Evolutionary conservation across 1,139 yeast species (phyloP).

Genomic region (Candida sanyaensis): DNA sequence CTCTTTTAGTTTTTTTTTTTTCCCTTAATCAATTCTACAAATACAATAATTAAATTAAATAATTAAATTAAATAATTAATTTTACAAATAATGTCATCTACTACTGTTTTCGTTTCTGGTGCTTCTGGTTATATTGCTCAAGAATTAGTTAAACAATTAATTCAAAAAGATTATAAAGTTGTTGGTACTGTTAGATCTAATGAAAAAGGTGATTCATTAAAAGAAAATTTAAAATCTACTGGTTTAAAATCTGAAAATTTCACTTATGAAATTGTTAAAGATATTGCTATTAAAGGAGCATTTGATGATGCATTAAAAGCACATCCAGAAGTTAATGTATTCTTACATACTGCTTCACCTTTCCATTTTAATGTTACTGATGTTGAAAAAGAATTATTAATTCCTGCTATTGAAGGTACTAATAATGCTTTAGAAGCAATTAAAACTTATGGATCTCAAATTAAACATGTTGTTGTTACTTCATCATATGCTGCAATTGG

Average conservation of each 20-base stretch:
- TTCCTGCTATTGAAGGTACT: slow-evolving; percentile 37
- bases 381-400: slow-evolving; percentile 28
- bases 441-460: slow-evolving; percentile 23
- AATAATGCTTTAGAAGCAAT: slow-evolving; percentile 27
- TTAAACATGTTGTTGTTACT: slow-evolving; percentile 28
- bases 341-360: slow-evolving; percentile 38
- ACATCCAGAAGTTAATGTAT: slow-evolving; percentile 28
- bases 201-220: slow-evolving; percentile 29
- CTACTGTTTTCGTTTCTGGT: slow-evolving; percentile 33
- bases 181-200: slow-evolving; percentile 36
- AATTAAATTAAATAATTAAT: neutral
- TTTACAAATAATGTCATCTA: slow-evolving; percentile 2
- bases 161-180: slow-evolving; percentile 28
- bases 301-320: slow-evolving; percentile 31
- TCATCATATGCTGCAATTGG: slow-evolving; percentile 31
- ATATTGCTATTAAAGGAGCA: slow-evolving; percentile 27
- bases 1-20: no score
- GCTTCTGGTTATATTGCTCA: slow-evolving; percentile 40
- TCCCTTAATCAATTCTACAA: no score
- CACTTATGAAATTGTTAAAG: slow-evolving; percentile 25
- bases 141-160: slow-evolving; percentile 23
- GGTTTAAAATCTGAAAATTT: neutral
- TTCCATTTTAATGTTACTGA: slow-evolving; percentile 25
- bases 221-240: slow-evolving; percentile 3
- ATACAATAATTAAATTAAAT: no score